These are phyloP conservation scores for Incumbomyces lentus DNA, from an alignment of 2,329 filamentous ascomycete genomes.

Conservation along the genomic window DNA sequence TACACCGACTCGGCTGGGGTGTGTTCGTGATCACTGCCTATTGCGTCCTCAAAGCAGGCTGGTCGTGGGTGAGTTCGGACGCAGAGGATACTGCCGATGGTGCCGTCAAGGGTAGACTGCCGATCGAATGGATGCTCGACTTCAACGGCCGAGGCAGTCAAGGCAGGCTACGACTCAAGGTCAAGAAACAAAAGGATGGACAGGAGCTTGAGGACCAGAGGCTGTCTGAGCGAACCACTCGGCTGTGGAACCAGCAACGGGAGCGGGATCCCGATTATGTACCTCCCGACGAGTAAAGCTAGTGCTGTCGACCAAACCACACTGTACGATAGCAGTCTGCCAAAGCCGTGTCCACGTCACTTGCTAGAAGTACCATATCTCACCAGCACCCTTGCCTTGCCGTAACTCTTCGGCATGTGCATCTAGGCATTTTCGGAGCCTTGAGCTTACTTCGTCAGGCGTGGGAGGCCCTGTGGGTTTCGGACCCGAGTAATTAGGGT, in stretches of 20 bases:
- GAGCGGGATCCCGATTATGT: conserved; percentile 13
- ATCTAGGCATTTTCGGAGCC: conserved; percentile 2
- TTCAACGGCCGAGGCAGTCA: conserved; percentile 17
- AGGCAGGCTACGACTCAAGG: conserved; percentile 15
- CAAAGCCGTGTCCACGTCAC: neutral
- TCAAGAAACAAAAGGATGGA: conserved; percentile 18
- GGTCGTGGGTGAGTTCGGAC: conserved; percentile 16
- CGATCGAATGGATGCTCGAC: conserved; percentile 18
- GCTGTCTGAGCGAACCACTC: conserved; percentile 10
- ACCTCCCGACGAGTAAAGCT: neutral
- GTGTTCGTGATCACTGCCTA: conserved; percentile 17
- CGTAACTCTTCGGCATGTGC: conserved; percentile 1
- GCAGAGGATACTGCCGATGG: conserved; percentile 17
- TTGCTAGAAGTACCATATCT: conserved; percentile 7
- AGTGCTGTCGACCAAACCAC: neutral
- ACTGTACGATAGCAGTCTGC: neutral
- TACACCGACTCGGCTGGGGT: conserved; percentile 18
- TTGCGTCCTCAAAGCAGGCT: conserved; percentile 16
- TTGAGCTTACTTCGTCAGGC: neutral
- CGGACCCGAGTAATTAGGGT: neutral
- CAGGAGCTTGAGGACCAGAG: conserved; percentile 14
- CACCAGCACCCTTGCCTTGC: neutral
- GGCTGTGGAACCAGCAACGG: conserved; percentile 11
- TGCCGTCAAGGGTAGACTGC: conserved; percentile 13
- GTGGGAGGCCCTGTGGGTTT: neutral